phyloP scores from a whole-genome alignment of 2,329 filamentous ascomycete species.

The Botrytis fragariae region DNA sequence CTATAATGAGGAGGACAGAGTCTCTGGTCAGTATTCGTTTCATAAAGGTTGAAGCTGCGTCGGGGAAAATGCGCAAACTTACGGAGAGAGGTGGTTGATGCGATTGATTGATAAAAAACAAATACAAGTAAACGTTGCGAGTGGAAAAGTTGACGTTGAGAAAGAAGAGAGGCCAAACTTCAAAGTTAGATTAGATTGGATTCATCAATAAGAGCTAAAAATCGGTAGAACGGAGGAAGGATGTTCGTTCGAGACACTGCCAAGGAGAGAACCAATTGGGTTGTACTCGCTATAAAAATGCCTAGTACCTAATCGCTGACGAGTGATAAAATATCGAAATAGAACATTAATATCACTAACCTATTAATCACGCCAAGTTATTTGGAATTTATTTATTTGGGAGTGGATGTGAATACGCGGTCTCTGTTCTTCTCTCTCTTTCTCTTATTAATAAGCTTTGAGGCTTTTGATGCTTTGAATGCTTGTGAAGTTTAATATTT shows the following conservation, averaged over 20 bases:
- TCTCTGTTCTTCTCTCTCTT: background rate
- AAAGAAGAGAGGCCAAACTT: background rate
- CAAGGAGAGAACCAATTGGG: background rate
- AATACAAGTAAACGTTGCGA: background rate
- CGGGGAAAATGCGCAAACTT: background rate
- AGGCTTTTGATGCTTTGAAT: background rate
- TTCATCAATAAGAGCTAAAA: slow-evolving; percentile 13
- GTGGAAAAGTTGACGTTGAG: background rate
- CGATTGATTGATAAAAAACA: background rate
- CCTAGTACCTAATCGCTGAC: background rate
- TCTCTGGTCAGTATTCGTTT: background rate
- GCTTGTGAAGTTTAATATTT: background rate
- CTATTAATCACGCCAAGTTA: slow-evolving; percentile 5
- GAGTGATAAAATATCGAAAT: background rate
- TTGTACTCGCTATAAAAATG: background rate
- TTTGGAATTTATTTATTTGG: background rate
- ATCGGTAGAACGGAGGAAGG: slow-evolving; percentile 13
- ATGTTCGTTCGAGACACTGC: slow-evolving; percentile 15
- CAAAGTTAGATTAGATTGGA: slow-evolving; percentile 13
- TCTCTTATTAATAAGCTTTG: background rate
- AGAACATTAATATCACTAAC: background rate
- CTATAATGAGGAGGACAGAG: background rate
- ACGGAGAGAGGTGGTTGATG: background rate
- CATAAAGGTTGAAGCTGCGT: background rate
- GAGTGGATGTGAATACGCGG: background rate